phyloP scores from a whole-genome alignment of 306 rosid species.

The Cyclanthera cordifolia region DNA sequence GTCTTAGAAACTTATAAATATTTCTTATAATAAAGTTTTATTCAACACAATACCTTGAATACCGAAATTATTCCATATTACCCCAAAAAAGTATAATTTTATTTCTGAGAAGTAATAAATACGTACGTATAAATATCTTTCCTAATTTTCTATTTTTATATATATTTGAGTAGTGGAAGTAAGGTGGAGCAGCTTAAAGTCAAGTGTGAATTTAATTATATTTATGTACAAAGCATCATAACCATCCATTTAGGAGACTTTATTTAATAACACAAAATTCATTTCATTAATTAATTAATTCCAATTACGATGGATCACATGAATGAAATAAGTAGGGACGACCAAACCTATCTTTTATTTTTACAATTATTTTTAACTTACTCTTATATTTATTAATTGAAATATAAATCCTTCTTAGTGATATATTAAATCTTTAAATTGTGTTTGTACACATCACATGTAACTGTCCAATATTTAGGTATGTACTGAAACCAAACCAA shows the following conservation, averaged over 20 bases:
- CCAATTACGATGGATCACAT: neutral
- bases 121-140: too few relatives aligned
- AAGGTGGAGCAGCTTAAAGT: slow-evolving; percentile 6
- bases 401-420: too few relatives aligned
- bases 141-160: neutral
- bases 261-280: neutral
- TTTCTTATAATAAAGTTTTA: neutral
- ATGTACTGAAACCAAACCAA: too few relatives aligned
- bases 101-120: too few relatives aligned
- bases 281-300: neutral
- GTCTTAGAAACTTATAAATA: neutral
- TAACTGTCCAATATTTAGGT: neutral
- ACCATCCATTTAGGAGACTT: neutral
- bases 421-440: too few relatives aligned
- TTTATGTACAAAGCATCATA: slow-evolving; percentile 9
- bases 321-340: neutral
- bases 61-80: neutral
- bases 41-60: neutral
- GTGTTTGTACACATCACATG: slow-evolving; percentile 6
- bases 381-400: neutral
- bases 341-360: neutral
- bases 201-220: neutral
- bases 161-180: neutral
- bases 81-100: neutral
- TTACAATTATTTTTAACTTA: neutral